phyloP scores from a whole-genome alignment of 2,329 filamentous ascomycete genomes.

The Cytospora piceicola region DNA sequence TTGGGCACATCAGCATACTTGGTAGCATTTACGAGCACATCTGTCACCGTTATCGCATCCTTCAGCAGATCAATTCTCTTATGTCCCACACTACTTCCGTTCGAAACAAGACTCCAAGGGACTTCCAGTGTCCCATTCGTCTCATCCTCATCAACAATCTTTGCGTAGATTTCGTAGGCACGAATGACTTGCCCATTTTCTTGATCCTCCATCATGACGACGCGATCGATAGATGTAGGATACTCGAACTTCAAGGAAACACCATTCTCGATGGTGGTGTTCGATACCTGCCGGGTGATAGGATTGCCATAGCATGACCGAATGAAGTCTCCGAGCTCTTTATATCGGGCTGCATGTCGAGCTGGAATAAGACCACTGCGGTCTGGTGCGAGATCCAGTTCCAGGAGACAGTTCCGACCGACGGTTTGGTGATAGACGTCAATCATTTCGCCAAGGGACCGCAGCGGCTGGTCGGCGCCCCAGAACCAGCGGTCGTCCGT shows the following conservation, averaged over 20 bases:
- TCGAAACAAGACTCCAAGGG: slow-evolving; percentile 33
- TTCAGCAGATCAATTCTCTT: slow-evolving; percentile 36
- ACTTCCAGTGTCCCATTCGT: slow-evolving; percentile 28
- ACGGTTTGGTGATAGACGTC: slow-evolving; percentile 36
- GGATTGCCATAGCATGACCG: slow-evolving; percentile 19
- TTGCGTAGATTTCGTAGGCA: slow-evolving; percentile 34
- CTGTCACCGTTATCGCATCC: slow-evolving; percentile 31
- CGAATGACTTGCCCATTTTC: slow-evolving; percentile 35
- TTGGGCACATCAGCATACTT: slow-evolving; percentile 34
- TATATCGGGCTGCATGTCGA: slow-evolving; percentile 34
- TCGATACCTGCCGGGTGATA: neutral
- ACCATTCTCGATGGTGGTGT: slow-evolving; percentile 1
- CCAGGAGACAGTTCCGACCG: slow-evolving; percentile 36
- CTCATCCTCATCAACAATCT: slow-evolving; percentile 24
- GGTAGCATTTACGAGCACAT: slow-evolving; percentile 34
- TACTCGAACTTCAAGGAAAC: slow-evolving; percentile 27
- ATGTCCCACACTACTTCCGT: slow-evolving; percentile 36
- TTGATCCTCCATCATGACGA: slow-evolving; percentile 38
- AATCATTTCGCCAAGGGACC: slow-evolving; percentile 34
- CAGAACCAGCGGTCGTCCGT: slow-evolving; percentile 36
- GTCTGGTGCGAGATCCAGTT: slow-evolving; percentile 35
- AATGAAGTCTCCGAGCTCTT: slow-evolving; percentile 36
- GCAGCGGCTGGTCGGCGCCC: slow-evolving; percentile 33
- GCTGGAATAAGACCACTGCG: slow-evolving; percentile 35
- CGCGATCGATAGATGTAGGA: slow-evolving; percentile 33